Evolutionary conservation across 139 green algal species (phyloP), one percentile per base, ranked within the genome.

Genomic region (Micromonas pusilla): DNA sequence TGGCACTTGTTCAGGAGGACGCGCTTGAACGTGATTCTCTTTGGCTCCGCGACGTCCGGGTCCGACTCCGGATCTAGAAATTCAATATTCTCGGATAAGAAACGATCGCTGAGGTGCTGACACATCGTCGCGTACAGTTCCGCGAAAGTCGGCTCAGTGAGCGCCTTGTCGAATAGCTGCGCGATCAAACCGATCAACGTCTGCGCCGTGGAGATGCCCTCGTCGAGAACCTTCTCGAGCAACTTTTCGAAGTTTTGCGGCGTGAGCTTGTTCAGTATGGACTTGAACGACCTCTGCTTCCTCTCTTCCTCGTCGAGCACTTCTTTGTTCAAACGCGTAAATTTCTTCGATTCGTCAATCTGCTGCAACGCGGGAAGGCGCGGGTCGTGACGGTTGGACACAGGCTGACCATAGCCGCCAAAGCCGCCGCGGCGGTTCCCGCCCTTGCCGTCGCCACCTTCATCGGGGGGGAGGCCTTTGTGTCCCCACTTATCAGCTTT

Each of bases 1-100:
- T 99, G 94, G 86, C 94, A 99, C 87, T 97, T 99, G 87, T 97
- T 97, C 0, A 99, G 86, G 83, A 99, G 87, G 66, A 96, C 83
- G 45, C 92, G 85, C 38, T 92, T 83, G 85, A 97, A 97, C 38
- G 91, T 90, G 23, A 96, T 88, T 81, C 90, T 88, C 23, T 89
- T 81, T n/a, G 88, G 83, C 19, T 89, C 81, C 0, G 30, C 34
- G 26, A 52, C 71, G 57, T 87, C 57, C 16, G 80, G 80, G 38
- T 78, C 72, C 16, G 20, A 34, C 60, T 87, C 57, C 4, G 80
- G 80, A 31, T 78, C 72, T 28, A 60, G 2, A 70, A 78, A 78
- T 39, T 78, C 52, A 20, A 78, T 37, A 20, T 36, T 36, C 26
- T 68, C 72, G 20, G 26, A 36, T 0, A 73, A 33, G 23, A 73